Evolutionary conservation across 768 basidiomycete species (phyloP).

Genomic region (Leccinum imitatum): DNA sequence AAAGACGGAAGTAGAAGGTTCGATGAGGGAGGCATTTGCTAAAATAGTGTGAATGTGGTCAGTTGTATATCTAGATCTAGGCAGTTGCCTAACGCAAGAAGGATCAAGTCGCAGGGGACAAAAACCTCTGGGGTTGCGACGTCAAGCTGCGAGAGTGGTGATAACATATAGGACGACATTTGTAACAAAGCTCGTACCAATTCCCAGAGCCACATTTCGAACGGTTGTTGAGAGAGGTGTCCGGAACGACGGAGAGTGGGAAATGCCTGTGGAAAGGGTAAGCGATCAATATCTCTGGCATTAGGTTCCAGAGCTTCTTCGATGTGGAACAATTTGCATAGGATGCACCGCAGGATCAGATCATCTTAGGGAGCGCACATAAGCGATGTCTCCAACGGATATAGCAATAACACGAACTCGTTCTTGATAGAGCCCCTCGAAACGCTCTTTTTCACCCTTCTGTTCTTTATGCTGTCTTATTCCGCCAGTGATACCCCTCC

Average conservation of each 20-base stretch:
- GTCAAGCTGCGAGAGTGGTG: too few species aligned
- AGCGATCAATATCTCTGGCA: slow-evolving; percentile 43
- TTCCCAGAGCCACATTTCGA: too few species aligned
- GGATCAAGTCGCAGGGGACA: too few species aligned
- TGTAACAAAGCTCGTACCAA: too few species aligned
- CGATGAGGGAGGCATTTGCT: background rate
- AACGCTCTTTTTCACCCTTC: slow-evolving; percentile 87
- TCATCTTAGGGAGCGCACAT: slow-evolving; percentile 56
- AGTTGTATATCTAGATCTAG: too few species aligned
- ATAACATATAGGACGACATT: too few species aligned
- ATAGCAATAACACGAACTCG: slow-evolving; percentile 45
- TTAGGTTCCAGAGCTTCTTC: slow-evolving; percentile 78
- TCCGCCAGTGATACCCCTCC: slow-evolving; percentile 90
- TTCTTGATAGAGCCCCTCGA: slow-evolving; percentile 74
- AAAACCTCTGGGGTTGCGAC: too few species aligned
- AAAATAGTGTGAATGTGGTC: background rate
- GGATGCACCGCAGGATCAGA: slow-evolving; percentile 73
- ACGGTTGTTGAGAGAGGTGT: too few species aligned
- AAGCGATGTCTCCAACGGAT: background rate
- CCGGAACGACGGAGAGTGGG: too few species aligned
- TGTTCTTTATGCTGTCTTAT: slow-evolving; percentile 98
- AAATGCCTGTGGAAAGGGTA: too few species aligned
- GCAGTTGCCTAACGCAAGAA: too few species aligned
- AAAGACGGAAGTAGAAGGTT: background rate
- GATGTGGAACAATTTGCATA: slow-evolving; percentile 90